phyloP scores from a whole-genome alignment of 768 basidiomycete genomes.

The Hypholoma sublateritium region DNA sequence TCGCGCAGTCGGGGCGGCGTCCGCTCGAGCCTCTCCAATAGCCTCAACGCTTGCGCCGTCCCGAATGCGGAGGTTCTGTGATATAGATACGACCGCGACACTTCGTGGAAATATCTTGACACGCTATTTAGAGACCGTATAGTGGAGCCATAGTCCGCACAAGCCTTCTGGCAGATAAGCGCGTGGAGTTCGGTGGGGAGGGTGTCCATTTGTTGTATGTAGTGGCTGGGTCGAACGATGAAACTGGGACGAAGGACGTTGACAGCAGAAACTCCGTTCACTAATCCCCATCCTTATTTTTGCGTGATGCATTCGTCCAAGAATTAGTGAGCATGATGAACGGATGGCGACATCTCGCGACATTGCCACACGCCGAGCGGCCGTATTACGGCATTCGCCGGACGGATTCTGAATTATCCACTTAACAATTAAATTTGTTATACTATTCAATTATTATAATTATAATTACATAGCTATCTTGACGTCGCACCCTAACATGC shows the following conservation, averaged over 20 bases:
- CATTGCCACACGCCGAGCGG: neutral
- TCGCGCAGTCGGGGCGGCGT: slow-evolving; percentile 36
- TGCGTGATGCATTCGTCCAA: neutral
- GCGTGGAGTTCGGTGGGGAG: slow-evolving; percentile 46
- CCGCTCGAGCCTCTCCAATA: slow-evolving; percentile 29
- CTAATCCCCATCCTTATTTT: neutral
- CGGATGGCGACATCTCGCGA: slow-evolving; percentile 31
- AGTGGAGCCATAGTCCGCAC: slow-evolving; percentile 37
- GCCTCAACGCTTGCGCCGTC: slow-evolving; percentile 21
- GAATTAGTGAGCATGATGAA: slow-evolving; percentile 18
- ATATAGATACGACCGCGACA: slow-evolving; percentile 39
- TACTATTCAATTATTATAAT: too few relatives aligned
- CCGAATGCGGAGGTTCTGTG: slow-evolving; percentile 37
- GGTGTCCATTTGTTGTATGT: slow-evolving; percentile 25
- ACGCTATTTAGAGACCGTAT: slow-evolving; percentile 36
- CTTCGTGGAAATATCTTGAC: slow-evolving; percentile 38
- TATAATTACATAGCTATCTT: too few relatives aligned
- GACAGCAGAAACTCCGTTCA: neutral
- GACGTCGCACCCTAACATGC: neutral
- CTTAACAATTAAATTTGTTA: too few relatives aligned
- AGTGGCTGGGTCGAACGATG: neutral
- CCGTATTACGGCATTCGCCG: neutral
- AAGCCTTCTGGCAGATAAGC: slow-evolving; percentile 42
- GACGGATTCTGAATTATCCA: neutral
- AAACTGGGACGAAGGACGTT: neutral